These are phyloP conservation scores for Cardamine resedifolia DNA, from an alignment of 345 rosid genomes.

Conservation along the genomic window DNA sequence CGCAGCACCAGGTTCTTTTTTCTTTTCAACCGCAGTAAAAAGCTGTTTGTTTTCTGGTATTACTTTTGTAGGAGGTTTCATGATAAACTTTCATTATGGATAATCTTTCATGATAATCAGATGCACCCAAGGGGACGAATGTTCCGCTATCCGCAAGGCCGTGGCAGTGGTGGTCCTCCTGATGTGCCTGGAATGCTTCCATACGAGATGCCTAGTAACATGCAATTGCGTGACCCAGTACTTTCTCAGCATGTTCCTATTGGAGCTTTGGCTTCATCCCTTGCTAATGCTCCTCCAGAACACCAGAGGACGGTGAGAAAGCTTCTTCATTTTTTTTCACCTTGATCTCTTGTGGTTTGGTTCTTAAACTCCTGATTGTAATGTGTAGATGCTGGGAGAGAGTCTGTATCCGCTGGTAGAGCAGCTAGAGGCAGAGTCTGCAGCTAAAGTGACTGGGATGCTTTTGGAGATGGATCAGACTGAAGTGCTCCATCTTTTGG, in stretches of 20 bases:
- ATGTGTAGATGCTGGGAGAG: conserved; percentile 86
- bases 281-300: conserved; percentile 85
- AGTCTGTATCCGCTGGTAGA: conserved; percentile 93
- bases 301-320: conserved; percentile 81
- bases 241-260: conserved; percentile 70
- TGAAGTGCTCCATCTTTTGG: conserved; percentile 88
- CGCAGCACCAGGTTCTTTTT: conserved; percentile 54
- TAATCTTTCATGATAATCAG: conserved; percentile 41
- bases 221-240: conserved; percentile 60
- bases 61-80: background rate
- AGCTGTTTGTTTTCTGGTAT: background rate
- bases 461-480: conserved; percentile 98
- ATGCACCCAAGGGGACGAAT: conserved; percentile 77
- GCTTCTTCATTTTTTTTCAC: background rate
- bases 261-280: conserved; percentile 78
- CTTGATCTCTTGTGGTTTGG: background rate
- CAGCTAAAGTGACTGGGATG: conserved; percentile 97
- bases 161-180: conserved; percentile 46
- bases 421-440: conserved; percentile 81
- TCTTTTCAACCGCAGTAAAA: background rate
- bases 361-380: background rate
- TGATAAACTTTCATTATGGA: background rate
- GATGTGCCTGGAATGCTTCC: conserved; percentile 77
- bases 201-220: conserved; percentile 56
- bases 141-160: conserved; percentile 76